Base-by-base conservation (phyloP, 352 stramenopile species). In the Phytophthora colocasiae region DNA sequence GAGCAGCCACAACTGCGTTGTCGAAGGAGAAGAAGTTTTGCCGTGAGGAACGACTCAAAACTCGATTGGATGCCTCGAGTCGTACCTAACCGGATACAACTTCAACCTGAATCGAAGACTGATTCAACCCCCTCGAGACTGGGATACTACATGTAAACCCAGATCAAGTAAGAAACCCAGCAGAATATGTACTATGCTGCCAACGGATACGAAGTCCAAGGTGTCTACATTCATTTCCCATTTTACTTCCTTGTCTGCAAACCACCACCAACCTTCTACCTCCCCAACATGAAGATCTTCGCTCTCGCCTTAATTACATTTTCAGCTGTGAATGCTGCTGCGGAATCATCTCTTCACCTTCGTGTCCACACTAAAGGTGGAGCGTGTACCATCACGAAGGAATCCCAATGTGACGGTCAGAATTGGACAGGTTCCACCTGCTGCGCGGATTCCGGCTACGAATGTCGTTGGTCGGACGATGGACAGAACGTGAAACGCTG, bases 251-350 rank as follows among this genome's bases (percentile, higher is more conserved):
- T 4, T 3, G 24, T 10, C 9, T 38, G 19, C 38, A 49, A 39
- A 24, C 6, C 45, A 34, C 15, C 24, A 34, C 17, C n/a, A 27
- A 43, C 9, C 27, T 8, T 29, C 34, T 7, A 22, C 11, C 14
- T 6, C 29, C 34, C 4, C 15, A 59, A 59, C 6, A 59, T 59
- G 51, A 59, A 59, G 39, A 59, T 49, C 39, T 50, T 59, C 38
- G 8, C 36, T 2, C 24, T 59, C 26, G 39, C 26, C 31, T 14
- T 59, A 11, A 26, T 39, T 15, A 26, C 39, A 4, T 27, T 59
- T 14, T 59, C 51, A 26, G n/a, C 26, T 24, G 51, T 41, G 5
- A 26, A 58, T 19, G 50, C 50, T 4, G 34, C 24, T 24, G 51
- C 26, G 15, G 38, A 59, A 32, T 36, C 51, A 12, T 59, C 51